Percentiles rank a stretch among this genome's conserved stretches.
Evolutionary conservation across 2,329 filamentous ascomycete genomes (phyloP).

Genomic region (Emericellopsis cladophorae): DNA sequence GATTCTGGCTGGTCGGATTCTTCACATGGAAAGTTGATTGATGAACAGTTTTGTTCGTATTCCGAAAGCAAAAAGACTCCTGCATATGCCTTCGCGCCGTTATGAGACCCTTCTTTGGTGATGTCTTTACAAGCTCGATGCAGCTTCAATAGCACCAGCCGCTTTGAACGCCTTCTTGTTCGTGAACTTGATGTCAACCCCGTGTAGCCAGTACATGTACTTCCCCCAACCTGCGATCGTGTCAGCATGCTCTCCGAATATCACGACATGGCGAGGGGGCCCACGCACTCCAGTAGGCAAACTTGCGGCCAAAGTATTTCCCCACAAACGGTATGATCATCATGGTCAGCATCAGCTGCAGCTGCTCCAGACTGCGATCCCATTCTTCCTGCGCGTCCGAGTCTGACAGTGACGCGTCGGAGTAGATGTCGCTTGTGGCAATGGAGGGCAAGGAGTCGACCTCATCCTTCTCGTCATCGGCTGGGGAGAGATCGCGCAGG

Average conservation of each 20-base stretch:
- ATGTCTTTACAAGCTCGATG: constrained; percentile 32
- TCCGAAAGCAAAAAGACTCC: too few relatives aligned
- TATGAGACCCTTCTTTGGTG: background rate
- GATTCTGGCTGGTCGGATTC: too few relatives aligned
- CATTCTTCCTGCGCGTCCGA: constrained; percentile 91
- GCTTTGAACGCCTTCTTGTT: constrained; percentile 51
- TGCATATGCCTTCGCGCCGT: too few relatives aligned
- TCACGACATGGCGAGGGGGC: background rate
- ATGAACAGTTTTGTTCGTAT: too few relatives aligned
- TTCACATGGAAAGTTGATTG: too few relatives aligned
- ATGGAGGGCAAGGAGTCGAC: constrained; percentile 53
- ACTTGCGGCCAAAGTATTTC: constrained; percentile 89
- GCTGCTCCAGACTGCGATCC: constrained; percentile 85
- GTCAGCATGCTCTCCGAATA: too few relatives aligned
- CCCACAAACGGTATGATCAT: constrained; percentile 86
- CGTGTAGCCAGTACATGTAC: constrained; percentile 90
- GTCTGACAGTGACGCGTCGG: constrained; percentile 33
- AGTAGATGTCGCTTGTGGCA: constrained; percentile 41
- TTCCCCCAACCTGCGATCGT: constrained; percentile 62
- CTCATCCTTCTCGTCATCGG: constrained; percentile 39
- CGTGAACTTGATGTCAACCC: constrained; percentile 57
- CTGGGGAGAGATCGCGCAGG: constrained; percentile 31
- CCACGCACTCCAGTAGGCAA: constrained; percentile 83
- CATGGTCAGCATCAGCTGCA: constrained; percentile 89
- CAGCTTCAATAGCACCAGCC: constrained; percentile 50